phyloP scores from a whole-genome alignment of 1,139 yeast genomes.

The Scheffersomyces illinoinensis region DNA sequence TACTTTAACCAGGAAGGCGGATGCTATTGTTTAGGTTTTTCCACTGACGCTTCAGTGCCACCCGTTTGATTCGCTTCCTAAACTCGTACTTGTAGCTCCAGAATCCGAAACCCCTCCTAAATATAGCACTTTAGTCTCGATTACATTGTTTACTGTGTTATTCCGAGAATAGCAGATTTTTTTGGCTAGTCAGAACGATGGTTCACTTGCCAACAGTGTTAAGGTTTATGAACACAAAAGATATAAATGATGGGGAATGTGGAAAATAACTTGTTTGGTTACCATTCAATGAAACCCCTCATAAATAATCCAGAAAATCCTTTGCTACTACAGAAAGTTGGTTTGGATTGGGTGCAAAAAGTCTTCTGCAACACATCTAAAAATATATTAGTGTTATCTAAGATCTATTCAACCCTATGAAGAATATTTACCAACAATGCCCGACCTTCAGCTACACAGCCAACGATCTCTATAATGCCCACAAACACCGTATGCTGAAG shows the following conservation, averaged over 20 bases:
- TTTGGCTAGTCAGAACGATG: too few relatives aligned
- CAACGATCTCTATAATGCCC: background rate
- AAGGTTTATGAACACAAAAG: background rate
- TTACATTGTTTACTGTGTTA: background rate
- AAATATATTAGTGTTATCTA: background rate
- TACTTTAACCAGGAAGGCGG: background rate
- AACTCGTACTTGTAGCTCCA: background rate
- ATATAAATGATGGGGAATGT: background rate
- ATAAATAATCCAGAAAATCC: background rate
- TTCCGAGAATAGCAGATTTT: background rate
- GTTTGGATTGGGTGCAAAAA: background rate
- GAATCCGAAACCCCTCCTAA: background rate
- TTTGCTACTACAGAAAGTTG: background rate
- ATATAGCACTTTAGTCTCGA: background rate
- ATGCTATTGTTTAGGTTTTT: background rate
- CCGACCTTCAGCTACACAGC: background rate
- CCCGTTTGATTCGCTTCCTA: background rate
- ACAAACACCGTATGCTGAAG: background rate
- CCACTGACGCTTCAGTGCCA: background rate
- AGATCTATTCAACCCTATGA: background rate
- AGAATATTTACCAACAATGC: background rate
- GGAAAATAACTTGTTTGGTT: background rate
- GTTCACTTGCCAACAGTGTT: too few relatives aligned
- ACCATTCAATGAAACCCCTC: too few relatives aligned
- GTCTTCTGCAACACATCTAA: background rate